phyloP scores from a whole-genome alignment of 73 alveolate genomes.

The Diophrys appendiculata region DNA sequence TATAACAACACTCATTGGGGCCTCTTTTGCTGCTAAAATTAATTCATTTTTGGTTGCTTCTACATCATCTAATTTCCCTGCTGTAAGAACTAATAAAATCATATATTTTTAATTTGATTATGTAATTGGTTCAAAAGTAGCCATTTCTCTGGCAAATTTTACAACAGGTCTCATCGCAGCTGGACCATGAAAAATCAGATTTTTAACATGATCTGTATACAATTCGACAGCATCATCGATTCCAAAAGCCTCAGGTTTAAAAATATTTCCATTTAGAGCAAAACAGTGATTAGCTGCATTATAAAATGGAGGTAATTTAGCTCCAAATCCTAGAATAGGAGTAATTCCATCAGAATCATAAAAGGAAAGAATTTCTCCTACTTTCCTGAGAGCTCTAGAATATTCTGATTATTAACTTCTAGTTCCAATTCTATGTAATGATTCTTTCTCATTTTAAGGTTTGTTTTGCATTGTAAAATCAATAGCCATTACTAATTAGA shows the following conservation, averaged over 20 bases:
- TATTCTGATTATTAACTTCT: constrained; percentile 34
- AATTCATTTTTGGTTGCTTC: constrained; percentile 85
- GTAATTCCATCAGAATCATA: constrained; percentile 90
- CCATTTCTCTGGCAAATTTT: constrained; percentile 47
- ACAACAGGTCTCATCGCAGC: constrained; percentile 69
- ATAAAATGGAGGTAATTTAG: constrained; percentile 64
- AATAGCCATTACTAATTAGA: constrained; percentile 83
- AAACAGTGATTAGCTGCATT: constrained; percentile 67
- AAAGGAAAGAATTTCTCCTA: constrained; percentile 84
- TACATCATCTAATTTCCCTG: constrained; percentile 92
- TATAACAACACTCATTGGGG: constrained; percentile 91
- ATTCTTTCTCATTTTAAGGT: constrained; percentile 58
- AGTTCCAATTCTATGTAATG: constrained; percentile 74
- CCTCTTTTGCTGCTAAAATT: constrained; percentile 83
- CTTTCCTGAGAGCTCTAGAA: constrained; percentile 71
- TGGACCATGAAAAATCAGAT: constrained; percentile 89
- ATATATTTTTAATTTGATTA: neutral
- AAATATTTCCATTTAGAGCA: constrained; percentile 78
- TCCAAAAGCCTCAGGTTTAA: constrained; percentile 77
- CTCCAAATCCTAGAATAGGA: constrained; percentile 96
- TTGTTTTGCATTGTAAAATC: constrained; percentile 94
- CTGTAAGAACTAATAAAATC: constrained; percentile 89
- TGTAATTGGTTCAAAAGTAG: constrained; percentile 20
- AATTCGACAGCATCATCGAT: constrained; percentile 67
- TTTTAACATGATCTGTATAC: constrained; percentile 72